These are phyloP conservation scores for Colletotrichum sp. DNA, from an alignment of 2,329 filamentous ascomycete genomes.

Conservation along the genomic window DNA sequence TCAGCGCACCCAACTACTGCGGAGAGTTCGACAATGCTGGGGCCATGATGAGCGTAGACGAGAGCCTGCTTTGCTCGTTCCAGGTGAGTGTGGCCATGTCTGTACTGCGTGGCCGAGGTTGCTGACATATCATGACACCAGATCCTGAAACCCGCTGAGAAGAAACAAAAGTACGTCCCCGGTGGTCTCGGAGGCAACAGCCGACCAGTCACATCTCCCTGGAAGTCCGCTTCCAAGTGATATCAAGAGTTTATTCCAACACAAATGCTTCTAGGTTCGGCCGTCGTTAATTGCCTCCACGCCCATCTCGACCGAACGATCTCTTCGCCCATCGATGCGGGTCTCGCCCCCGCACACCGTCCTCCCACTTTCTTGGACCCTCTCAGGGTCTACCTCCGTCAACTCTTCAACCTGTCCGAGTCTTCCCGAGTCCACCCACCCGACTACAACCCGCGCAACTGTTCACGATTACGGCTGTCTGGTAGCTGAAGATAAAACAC, in stretches of 20 bases:
- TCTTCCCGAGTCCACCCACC: slow-evolving; percentile 17
- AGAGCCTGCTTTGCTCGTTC: slow-evolving; percentile 98
- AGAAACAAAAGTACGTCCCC: slow-evolving; percentile 99
- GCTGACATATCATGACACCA: slow-evolving; percentile 39
- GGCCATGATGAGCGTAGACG: slow-evolving; percentile 99
- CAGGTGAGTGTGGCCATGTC: slow-evolving; percentile 65
- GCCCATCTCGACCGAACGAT: slow-evolving; percentile 9
- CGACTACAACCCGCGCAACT: slow-evolving; percentile 23
- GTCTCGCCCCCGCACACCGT: neutral
- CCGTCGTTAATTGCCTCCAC: slow-evolving; percentile 74
- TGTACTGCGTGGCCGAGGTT: neutral
- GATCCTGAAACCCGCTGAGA: slow-evolving; percentile 99
- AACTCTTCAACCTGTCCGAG: slow-evolving; percentile 20
- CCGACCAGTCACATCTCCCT: slow-evolving; percentile 69
- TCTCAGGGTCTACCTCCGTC: neutral
- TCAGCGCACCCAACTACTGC: slow-evolving; percentile 98
- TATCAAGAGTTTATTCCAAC: slow-evolving; percentile 74
- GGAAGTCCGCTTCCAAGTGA: slow-evolving; percentile 71
- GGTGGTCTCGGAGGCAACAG: slow-evolving; percentile 73
- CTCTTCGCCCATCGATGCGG: neutral
- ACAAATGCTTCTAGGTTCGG: slow-evolving; percentile 88
- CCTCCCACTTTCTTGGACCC: slow-evolving; percentile 10
- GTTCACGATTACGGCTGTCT: slow-evolving; percentile 26
- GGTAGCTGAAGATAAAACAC: slow-evolving; percentile 26
- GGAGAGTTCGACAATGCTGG: slow-evolving; percentile 99